Base-by-base conservation (phyloP, 2,329 filamentous ascomycete species). In the Talaromyces sp. region DNA sequence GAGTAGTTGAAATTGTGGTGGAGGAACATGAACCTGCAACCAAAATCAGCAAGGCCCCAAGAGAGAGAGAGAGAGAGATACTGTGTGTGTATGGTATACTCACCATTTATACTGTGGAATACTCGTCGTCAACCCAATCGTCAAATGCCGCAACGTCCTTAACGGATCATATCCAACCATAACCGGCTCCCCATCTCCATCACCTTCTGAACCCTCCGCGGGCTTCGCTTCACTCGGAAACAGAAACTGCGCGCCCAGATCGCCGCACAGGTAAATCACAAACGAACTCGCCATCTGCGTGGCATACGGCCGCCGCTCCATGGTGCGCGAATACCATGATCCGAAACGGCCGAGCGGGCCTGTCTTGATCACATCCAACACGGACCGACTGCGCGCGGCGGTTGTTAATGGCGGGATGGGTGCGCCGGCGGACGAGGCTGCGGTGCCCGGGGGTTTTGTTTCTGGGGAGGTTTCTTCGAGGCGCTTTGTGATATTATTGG, bases 81-180 rank as follows among this genome's bases (percentile, higher is more conserved):
- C n/a, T n/a, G 2, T 9, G 42, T 47, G 17, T 61, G 13, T 17
- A 49, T 44, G 27, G 10, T 8, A 27, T 17, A 69, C 82, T 65
- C 81, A 96, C 92, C 92, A 96, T 68, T 85, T 85, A 72, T 93
- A 96, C 53, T 84, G 85, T 0, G 93, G 93, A 62, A 96, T 90
- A 19, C 88, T 87, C 11, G 84, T 85, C 55, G 88, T 77, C 1
- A 84, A 86, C 3, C 92, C 92, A 61, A 96, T 93, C 3, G 86
- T 72, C 69, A 96, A 75, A 61, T 91, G 88, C 58, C 92, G 82
- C 60, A 84, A 72, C 0, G 91, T 93, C 52, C 92, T 82, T 61
- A 79, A 77, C 3, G 86, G 83, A 71, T 92, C 88, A 71, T 95
- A 93, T 49, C 69, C 73, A 65, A 82, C 80, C 25, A 80, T 63